A percentile compares a stretch with the other conserved stretches of the same genome.
Evolutionary conservation across 2,329 filamentous ascomycete genomes (phyloP).

Genomic region (Xylaria sp.): DNA sequence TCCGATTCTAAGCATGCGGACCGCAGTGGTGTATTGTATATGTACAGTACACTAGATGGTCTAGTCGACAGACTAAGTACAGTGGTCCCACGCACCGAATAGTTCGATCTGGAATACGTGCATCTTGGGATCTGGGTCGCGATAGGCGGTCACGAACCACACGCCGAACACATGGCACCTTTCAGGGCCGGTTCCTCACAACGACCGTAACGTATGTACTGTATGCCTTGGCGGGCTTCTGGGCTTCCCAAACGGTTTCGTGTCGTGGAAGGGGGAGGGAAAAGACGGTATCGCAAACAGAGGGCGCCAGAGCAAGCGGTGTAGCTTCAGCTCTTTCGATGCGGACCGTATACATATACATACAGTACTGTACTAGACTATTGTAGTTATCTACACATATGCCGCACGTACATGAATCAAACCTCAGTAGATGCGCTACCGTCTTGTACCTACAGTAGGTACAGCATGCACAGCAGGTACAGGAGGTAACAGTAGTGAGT

Average conservation of each 20-base stretch:
- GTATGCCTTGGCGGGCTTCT: constrained; percentile 3
- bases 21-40: neutral
- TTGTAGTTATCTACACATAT: no score
- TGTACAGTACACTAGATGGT: neutral
- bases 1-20: constrained; percentile 1
- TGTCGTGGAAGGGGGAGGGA: neutral
- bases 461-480: neutral
- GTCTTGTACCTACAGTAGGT: neutral
- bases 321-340: neutral
- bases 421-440: no score
- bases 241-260: neutral
- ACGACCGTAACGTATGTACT: neutral
- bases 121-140: constrained; percentile 27
- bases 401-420: no score
- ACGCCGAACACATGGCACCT: constrained; percentile 37
- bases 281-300: neutral
- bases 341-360: no score
- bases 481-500: neutral
- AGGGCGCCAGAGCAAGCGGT: constrained; percentile 3
- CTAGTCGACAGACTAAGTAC: no score
- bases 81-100: neutral
- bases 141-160: constrained; percentile 16
- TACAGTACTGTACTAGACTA: no score
- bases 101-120: constrained; percentile 6
- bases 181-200: constrained; percentile 30